Percentiles rank a stretch among this genome's conserved stretches.
phyloP scores from a whole-genome alignment of 208 protist species.

The Tritrichomonas musculus region DNA sequence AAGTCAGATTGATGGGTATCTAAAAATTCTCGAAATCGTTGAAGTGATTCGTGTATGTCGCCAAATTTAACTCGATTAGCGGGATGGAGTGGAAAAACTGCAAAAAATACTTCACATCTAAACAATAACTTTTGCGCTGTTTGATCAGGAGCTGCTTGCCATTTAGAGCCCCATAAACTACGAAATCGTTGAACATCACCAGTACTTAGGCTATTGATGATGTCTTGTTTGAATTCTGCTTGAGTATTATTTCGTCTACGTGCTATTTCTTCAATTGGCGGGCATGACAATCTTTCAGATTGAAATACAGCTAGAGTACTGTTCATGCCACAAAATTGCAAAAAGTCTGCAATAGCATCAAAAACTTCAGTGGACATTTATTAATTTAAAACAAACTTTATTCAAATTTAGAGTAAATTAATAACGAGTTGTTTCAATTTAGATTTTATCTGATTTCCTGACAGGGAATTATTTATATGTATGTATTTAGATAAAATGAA shows the following conservation, averaged over 20 bases:
- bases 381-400: too few relatives aligned
- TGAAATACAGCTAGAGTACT: neutral
- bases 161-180: neutral
- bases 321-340: neutral
- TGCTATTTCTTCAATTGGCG: neutral
- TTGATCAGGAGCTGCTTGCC: neutral
- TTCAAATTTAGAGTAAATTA: too few relatives aligned
- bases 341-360: constrained; percentile 9
- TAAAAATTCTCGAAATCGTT: neutral
- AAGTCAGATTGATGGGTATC: neutral
- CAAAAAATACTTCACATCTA: constrained; percentile 3
- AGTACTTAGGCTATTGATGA: neutral
- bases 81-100: neutral
- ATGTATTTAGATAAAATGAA: too few relatives aligned
- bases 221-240: neutral
- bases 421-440: too few relatives aligned
- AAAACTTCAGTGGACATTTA: neutral
- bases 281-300: neutral
- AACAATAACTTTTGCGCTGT: neutral
- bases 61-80: neutral
- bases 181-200: neutral
- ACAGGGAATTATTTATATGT: too few relatives aligned
- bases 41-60: neutral
- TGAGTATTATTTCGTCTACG: neutral
- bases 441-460: too few relatives aligned